Base-by-base conservation (phyloP, 2,329 filamentous ascomycete genomes). In the Lecanicillium sp. region DNA sequence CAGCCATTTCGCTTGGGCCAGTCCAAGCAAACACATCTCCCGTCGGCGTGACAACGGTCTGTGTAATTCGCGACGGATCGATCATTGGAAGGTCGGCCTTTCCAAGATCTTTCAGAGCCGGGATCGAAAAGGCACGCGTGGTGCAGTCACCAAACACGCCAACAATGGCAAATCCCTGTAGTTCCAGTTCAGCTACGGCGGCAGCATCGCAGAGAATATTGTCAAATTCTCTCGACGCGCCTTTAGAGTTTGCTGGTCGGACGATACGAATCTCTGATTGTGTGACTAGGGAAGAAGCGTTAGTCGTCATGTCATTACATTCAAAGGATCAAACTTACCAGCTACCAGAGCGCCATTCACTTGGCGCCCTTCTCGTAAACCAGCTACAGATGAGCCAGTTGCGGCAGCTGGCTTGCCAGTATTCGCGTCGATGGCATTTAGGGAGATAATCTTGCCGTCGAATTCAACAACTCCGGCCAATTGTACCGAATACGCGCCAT, bases 141-240 rank as follows among this genome's bases (percentile, higher is more conserved):
- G 72, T 81, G 22, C 85, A 81, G 56, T 95, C 89, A 12, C 85
- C 86, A 51, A 95, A 96, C 1, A 96, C 68, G 2, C 83, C 84
- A 2, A 95, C 78, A 4, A 98, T 66, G 5, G 86, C 88, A 53
- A 82, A 80, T 1, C 87, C 87, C 32, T 82, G 77, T 17, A 82
- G 71, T 51, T 87, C 80, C 22, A 84, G 80, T 38, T 85, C 79
- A 0, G 84, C 81, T 1, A 97, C 77, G 3, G 74, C 70, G 3
- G 92, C 90, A 2, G 85, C 74, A 51, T 94, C 83, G 56, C 90
- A 97, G 29, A 94, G 66, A 43, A 68, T 77, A 48, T 86, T 80
- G 51, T 95, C 88, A 62, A 92, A 97, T 2, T 81, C 79, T 51
- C 92, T 95, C 40, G 88, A 86, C 0, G 90, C 89, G n/a, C 90